phyloP scores from a whole-genome alignment of 1,139 yeast genomes.

The Kurtzmaniella quercitrusa region DNA sequence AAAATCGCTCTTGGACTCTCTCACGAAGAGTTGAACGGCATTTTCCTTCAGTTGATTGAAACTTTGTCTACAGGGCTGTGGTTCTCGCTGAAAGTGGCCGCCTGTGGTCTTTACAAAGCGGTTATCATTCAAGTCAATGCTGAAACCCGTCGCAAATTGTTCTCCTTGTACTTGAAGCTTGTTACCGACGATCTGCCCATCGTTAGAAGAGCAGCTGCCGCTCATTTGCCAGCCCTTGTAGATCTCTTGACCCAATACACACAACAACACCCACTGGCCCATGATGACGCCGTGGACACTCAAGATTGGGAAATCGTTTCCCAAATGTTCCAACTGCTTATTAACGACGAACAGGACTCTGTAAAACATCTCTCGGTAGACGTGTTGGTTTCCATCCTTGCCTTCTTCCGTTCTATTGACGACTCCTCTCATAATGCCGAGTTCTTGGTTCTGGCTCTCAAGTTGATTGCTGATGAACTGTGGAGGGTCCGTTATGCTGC shows the following conservation, averaged over 20 bases:
- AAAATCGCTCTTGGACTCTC: conserved; percentile 62
- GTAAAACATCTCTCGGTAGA: conserved; percentile 89
- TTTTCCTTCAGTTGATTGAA: conserved; percentile 72
- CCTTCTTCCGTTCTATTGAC: conserved; percentile 54
- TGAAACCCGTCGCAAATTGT: conserved; percentile 53
- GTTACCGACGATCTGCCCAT: conserved; percentile 93
- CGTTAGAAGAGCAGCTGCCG: conserved; percentile 95
- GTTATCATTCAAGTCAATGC: conserved; percentile 61
- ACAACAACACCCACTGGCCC: conserved; percentile 12
- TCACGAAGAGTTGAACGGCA: conserved; percentile 60
- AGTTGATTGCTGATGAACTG: conserved; percentile 80
- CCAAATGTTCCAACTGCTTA: conserved; percentile 76
- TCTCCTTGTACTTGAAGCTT: conserved; percentile 64
- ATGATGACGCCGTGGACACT: conserved; percentile 26
- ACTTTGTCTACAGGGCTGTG: conserved; percentile 84
- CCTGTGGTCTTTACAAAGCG: conserved; percentile 81
- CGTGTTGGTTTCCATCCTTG: conserved; percentile 69
- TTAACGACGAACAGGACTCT: conserved; percentile 89
- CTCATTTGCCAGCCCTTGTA: conserved; percentile 70
- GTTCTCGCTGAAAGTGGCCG: conserved; percentile 92
- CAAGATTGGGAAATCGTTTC: conserved; percentile 73
- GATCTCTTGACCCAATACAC: conserved; percentile 46
- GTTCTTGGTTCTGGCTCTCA: conserved; percentile 52
- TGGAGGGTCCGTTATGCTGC: conserved; percentile 99
- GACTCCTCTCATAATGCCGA: conserved; percentile 59